Evolutionary conservation across 345 rosid genomes (phyloP).

Genomic region (Psidium friedrichsthalianum): DNA sequence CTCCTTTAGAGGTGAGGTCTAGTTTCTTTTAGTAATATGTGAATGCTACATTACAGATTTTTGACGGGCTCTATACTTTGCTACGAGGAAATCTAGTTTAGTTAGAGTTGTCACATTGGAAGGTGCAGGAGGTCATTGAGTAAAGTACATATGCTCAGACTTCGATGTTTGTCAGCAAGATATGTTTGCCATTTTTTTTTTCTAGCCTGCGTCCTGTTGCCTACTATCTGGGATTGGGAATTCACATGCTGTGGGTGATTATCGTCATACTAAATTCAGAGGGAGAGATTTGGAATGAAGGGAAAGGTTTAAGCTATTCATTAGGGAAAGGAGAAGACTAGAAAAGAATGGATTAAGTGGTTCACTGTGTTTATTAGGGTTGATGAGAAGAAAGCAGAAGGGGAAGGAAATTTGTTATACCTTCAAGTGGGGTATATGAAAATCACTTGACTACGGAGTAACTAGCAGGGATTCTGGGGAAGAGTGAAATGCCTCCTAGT

Average conservation of each 20-base stretch:
- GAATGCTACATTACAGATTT: not conserved
- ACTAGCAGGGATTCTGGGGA: not conserved
- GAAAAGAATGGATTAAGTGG: not conserved
- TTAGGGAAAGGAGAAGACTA: not conserved
- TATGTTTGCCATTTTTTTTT: not conserved
- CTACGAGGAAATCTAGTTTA: not conserved
- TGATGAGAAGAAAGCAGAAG: not conserved
- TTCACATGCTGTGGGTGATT: not conserved
- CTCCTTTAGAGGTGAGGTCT: slow-evolving; percentile 85
- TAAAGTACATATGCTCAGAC: not conserved
- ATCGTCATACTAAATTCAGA: not conserved
- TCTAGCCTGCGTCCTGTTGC: not conserved
- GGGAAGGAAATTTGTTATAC: not conserved
- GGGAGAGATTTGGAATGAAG: not conserved
- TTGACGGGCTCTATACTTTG: not conserved
- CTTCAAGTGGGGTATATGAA: not conserved
- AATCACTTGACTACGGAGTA: not conserved
- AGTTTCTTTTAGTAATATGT: not conserved
- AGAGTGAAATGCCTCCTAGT: not conserved
- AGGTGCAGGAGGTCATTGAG: not conserved
- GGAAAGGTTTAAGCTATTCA: not conserved
- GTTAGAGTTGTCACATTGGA: not conserved
- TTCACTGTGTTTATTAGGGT: not conserved
- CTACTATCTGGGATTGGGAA: not conserved
- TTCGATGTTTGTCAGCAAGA: not conserved